Evolutionary conservation across 2,329 filamentous ascomycete genomes (phyloP), one percentile per base, ranked within the genome.

Genomic region (Penicillium crustosum): DNA sequence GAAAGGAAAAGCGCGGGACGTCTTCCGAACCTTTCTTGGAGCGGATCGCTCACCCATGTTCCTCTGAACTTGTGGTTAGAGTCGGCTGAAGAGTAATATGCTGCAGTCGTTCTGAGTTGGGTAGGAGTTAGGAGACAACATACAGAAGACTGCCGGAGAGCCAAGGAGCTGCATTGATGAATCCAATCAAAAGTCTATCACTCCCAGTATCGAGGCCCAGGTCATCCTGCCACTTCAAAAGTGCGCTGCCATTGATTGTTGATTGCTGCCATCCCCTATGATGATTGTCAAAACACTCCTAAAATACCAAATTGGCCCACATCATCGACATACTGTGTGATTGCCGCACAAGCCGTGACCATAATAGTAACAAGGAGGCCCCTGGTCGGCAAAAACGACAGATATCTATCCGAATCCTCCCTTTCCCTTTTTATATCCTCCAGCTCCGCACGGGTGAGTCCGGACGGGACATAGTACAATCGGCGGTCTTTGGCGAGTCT

Each of bases 1-100:
- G 70, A 68, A 57, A 77, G 35, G 55, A 77, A 76, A 25, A 78
- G 75, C 0, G 73, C 73, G 2, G 71, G 72, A 3, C 75, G 70
- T 31, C 76, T 49, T 15, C 66, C 66, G 50, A 43, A 62, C 12
- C 8, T 47, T 25, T 66, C 62, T 27, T 67, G 65, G 5, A 68
- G 25, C 19, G 63, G 66, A 42, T 67, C 66, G 31, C 64, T 67
- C 9, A 67, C 23, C 66, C 66, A 68, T 10, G 49, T 42, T 10
- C 49, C 49, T 51, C 49, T 51, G n/a, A 19, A 8, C 1, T 36
- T 5, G 2, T 29, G 19, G 21, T 49, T 35, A 49, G 47, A 49
- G 23, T 15, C 2, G 6, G 10, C 38, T 38, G 1, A 27, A 44
- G 17, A 29, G 15, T 23, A 29, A 23, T 5, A 12, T 23, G 9